Base-by-base conservation (phyloP, 1,139 yeast genomes). In the Kodamaea fungicola region DNA sequence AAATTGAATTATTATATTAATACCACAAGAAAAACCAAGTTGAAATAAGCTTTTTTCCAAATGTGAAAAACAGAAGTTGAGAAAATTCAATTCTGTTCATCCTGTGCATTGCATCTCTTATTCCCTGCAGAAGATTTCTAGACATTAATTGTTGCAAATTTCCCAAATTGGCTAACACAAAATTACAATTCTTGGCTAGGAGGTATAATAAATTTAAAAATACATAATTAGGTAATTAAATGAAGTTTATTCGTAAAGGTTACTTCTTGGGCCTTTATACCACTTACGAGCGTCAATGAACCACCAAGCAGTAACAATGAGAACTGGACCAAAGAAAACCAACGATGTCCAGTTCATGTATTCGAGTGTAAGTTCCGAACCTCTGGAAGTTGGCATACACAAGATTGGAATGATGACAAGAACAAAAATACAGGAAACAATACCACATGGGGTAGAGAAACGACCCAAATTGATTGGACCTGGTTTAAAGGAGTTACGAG, bases 381-480 rank as follows among this genome's bases (percentile, higher is more conserved):
- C 84, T 39, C 57, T 64, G 25, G 62, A 65, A 38, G 71, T 66
- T 37, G 88, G 87, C 74, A 80, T 76, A 52, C 84, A 78, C 50
- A 82, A 68, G 38, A 82, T 73, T 31, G 87, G 86, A 40, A 78
- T 70, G 80, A 83, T 80, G 24, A 80, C 62, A 1, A 62, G 40
- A 2, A 82, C 86, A 53, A 72, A 76, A 2, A 73, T 62, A 35
- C 44, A 42, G 1, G 71, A 67, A 12, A 62, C 42, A 16, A 47
- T 39, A 26, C 78, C 80, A 19, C 74, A 67, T 8, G 76, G 73
- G 10, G 61, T 52, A 1, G 85, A 76, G 43, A 54, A 67, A 35
- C 50, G 59, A 26, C 90, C 90, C 40, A 83, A 64, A 51, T 75
- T 67, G 83, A 86, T 81, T 2, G 90, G 90, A 2, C 90, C 90